These are phyloP conservation scores for Crithidia fasciculata DNA, from an alignment of 208 protist species.

Conservation along the genomic window DNA sequence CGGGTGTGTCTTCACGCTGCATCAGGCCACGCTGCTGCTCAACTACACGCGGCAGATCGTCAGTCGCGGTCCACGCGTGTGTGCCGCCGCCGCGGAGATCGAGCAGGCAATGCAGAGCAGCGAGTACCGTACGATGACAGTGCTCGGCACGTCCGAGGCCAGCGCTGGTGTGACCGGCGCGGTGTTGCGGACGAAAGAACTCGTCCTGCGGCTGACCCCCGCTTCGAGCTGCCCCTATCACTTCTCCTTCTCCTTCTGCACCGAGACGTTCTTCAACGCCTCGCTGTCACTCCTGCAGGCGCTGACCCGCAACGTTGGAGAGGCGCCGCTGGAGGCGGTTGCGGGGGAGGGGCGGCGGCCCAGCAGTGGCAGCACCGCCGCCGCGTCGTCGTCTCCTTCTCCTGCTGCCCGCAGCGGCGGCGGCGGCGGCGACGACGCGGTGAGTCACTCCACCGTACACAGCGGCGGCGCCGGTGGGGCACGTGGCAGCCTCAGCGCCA, in stretches of 20 bases:
- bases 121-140: slow-evolving; percentile 13
- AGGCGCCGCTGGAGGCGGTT: background rate
- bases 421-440: no score
- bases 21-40: slow-evolving; percentile 29
- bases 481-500: no score
- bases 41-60: slow-evolving; percentile 30
- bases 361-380: background rate
- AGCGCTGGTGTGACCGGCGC: background rate
- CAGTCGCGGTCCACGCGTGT: slow-evolving; percentile 12
- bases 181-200: slow-evolving; percentile 24
- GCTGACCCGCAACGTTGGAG: background rate
- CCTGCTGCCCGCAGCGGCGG: no score
- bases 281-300: slow-evolving; percentile 12
- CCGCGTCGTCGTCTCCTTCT: background rate
- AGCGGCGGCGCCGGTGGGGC: no score
- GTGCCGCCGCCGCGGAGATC: slow-evolving; percentile 21
- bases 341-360: background rate
- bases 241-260: slow-evolving; percentile 32
- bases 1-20: slow-evolving; percentile 26
- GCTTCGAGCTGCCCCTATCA: slow-evolving; percentile 32
- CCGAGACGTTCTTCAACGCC: slow-evolving; percentile 24
- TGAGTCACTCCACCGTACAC: no score
- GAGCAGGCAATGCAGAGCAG: slow-evolving; percentile 19
- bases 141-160: slow-evolving; percentile 20
- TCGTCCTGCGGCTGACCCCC: slow-evolving; percentile 25